Conservation (phyloP, 306 rosid species). For the Ammopiptanthus mongolicus region DNA sequence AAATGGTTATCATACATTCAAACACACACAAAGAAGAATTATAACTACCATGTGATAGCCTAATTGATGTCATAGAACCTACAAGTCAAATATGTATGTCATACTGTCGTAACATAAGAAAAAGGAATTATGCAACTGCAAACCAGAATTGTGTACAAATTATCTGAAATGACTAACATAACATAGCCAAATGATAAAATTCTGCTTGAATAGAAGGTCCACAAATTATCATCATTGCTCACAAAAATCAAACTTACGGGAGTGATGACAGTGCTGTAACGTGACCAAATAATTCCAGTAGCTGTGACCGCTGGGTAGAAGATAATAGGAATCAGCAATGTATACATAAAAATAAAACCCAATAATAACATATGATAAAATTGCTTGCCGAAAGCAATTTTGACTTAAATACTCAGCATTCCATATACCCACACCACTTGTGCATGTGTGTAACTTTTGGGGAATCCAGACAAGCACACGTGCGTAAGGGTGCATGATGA, state of each 20-base stretch:
- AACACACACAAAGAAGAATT: background rate
- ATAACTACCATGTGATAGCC: background rate
- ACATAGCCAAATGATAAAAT: constrained; percentile 1
- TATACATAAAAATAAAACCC: constrained; percentile 3
- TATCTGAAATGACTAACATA: background rate
- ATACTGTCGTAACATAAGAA: background rate
- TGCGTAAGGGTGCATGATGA: background rate
- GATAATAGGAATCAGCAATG: constrained; percentile 6
- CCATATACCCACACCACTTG: background rate
- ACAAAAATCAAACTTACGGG: constrained; percentile 58
- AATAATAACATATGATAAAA: background rate
- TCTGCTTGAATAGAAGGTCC: background rate
- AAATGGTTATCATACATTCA: background rate
- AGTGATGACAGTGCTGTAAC: constrained; percentile 89
- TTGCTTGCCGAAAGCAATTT: background rate
- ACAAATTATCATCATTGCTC: background rate
- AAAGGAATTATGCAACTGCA: background rate
- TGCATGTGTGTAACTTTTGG: background rate
- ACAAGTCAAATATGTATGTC: background rate
- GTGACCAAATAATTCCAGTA: constrained; percentile 92
- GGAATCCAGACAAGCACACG: background rate
- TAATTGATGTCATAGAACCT: background rate
- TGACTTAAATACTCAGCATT: background rate
- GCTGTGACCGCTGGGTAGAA: constrained; percentile 65
- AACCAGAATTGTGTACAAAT: background rate